Conservation (phyloP, 306 rosid genomes). For the Quercus suber region DNA sequence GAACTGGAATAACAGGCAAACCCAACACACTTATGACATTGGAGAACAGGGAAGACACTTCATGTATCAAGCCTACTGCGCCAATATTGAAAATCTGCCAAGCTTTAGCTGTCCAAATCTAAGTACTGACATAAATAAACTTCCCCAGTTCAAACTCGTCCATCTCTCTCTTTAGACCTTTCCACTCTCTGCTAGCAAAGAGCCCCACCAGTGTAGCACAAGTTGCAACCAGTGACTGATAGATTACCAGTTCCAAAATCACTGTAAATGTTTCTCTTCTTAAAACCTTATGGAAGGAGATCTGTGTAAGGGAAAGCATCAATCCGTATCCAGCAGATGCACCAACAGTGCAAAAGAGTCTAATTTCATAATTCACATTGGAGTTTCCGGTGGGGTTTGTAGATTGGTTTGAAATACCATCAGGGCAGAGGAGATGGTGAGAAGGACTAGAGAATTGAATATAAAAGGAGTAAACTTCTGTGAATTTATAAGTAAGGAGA, state of each 20-base stretch:
- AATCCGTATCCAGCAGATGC: slow-evolving; percentile 41
- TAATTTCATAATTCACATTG: slow-evolving; percentile 27
- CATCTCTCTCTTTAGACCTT: slow-evolving; percentile 30
- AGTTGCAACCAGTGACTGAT: slow-evolving; percentile 17
- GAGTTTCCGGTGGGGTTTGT: not conserved
- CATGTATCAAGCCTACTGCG: slow-evolving; percentile 37
- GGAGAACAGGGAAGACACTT: slow-evolving; percentile 55
- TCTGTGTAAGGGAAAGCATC: slow-evolving; percentile 29
- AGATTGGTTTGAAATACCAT: slow-evolving; percentile 30
- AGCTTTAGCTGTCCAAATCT: slow-evolving; percentile 31
- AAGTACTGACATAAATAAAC: slow-evolving; percentile 31
- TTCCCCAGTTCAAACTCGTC: slow-evolving; percentile 29
- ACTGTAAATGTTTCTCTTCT: slow-evolving; percentile 36
- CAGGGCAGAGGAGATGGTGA: slow-evolving; percentile 48
- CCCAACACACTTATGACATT: slow-evolving; percentile 42
- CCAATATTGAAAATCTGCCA: slow-evolving; percentile 39
- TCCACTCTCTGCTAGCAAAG: slow-evolving; percentile 55
- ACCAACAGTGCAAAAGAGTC: slow-evolving; percentile 41
- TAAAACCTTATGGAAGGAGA: slow-evolving; percentile 31
- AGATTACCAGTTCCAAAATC: slow-evolving; percentile 31
- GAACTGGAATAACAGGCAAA: slow-evolving; percentile 47
- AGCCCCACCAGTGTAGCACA: slow-evolving; percentile 26
- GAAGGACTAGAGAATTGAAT: slow-evolving; percentile 48
- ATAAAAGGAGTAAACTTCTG: slow-evolving; percentile 53
- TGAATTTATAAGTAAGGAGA: slow-evolving; percentile 52